These are phyloP conservation scores for Metarhizium rileyi DNA, from an alignment of 2,329 filamentous ascomycete genomes.

Conservation along the genomic window DNA sequence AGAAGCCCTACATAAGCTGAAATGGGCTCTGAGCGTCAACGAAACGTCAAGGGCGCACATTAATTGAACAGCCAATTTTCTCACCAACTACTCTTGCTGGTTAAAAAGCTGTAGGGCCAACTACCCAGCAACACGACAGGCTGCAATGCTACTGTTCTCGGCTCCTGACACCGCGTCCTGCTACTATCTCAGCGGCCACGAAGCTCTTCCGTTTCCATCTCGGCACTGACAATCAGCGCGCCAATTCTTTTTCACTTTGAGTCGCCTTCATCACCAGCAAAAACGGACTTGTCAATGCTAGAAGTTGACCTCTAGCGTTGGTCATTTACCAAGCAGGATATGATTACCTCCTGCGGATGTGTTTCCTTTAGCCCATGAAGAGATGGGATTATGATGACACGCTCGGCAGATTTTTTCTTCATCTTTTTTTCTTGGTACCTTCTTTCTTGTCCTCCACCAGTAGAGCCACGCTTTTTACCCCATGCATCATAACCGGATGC, in stretches of 20 bases:
- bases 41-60: constrained; percentile 46
- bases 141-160: background rate
- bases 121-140: background rate
- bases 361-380: background rate
- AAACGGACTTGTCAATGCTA: constrained; percentile 3
- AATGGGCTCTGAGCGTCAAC: constrained; percentile 63
- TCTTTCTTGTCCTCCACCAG: background rate
- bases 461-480: background rate
- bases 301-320: constrained; percentile 2
- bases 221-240: too few species aligned
- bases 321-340: constrained; percentile 8
- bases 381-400: constrained; percentile 5
- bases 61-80: constrained; percentile 16
- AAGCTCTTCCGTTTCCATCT: too few species aligned
- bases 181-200: too few species aligned
- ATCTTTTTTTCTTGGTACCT: constrained; percentile 5
- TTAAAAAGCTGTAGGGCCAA: background rate
- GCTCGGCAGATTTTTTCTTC: constrained; percentile 8
- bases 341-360: background rate
- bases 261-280: constrained; percentile 2
- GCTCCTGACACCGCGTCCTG: too few species aligned
- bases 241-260: too few species aligned
- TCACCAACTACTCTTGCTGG: background rate
- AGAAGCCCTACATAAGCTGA: constrained; percentile 56
- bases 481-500: background rate